A percentile compares a stretch with the other conserved stretches of the same genome.
Evolutionary conservation across 371 early-diverging fungal species (phyloP).

Genomic region (Mortierella sp.): DNA sequence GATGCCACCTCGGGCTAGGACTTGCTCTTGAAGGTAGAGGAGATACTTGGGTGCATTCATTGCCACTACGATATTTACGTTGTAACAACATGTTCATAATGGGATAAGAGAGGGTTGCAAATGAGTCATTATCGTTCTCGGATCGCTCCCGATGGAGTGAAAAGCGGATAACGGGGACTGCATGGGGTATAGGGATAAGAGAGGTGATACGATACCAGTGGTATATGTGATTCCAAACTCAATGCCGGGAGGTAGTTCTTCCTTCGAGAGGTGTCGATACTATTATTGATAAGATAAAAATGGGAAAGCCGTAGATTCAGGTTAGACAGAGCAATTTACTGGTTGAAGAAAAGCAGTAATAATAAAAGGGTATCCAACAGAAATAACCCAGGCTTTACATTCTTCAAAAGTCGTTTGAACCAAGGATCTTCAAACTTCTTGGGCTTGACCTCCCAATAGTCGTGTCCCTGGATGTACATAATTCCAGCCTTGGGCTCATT

Average conservation of each 20-base stretch:
- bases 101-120: too few species aligned
- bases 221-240: constrained; percentile 65
- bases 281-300: too few species aligned
- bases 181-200: too few species aligned
- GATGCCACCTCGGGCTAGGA: constrained; percentile 65
- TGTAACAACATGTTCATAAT: too few species aligned
- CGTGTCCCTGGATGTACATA: constrained; percentile 57
- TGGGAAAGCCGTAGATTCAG: too few species aligned
- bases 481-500: constrained; percentile 57
- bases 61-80: constrained; percentile 18
- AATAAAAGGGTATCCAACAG: too few species aligned
- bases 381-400: constrained; percentile 55
- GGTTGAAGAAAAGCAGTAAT: too few species aligned
- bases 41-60: constrained; percentile 70
- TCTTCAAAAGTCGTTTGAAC: constrained; percentile 62
- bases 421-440: constrained; percentile 61
- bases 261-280: constrained; percentile 56
- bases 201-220: constrained; percentile 56
- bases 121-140: neutral
- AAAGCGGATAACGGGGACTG: too few species aligned
- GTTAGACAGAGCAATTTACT: too few species aligned
- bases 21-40: constrained; percentile 65
- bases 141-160: too few species aligned
- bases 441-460: constrained; percentile 60
- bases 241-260: constrained; percentile 58